Base-by-base conservation (phyloP, 1,139 yeast genomes). In the Geotrichum histeridarum region DNA sequence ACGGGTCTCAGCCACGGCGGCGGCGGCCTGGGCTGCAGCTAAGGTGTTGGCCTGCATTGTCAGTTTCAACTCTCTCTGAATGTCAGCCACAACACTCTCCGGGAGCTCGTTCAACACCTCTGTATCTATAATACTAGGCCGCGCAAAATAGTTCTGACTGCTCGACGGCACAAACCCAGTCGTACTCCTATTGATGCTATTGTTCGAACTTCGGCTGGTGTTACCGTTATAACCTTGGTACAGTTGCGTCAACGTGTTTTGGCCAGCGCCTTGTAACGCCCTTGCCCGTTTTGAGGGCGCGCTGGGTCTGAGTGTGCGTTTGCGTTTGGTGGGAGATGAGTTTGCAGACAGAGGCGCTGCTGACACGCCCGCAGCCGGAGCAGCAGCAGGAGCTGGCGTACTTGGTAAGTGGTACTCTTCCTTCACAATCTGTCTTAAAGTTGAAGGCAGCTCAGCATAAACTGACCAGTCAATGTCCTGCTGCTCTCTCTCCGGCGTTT, bases 381-480 rank as follows among this genome's bases (percentile, higher is more conserved):
- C 14, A 11, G 14, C 14, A 2, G 12, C 44, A 2, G 30, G 37
- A 5, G 30, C 22, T 2, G 54, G 54, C 11, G 54, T 47, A 14
- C 35, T 47, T 1, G 50, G 42, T 11, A 55, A 17, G 15, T 32
- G 15, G 36, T 55, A 55, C 35, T 51, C 55, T 1, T 37, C 53
- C 14, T 48, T 42, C 11, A 55, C 49, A 3, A 38, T 42, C 27
- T 38, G 35, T 32, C 42, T 35, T 4, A 55, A 30, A 8, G 53
- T 41, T 4, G 53, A 41, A 2, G 57, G 57, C n/a, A 55, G 53
- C 18, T 30, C 48, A 31, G 31, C 22, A 32, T 51, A 55, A 0
- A 50, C 48, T 1, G 49, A 43, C 57, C 57, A 55, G 42, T 55
- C 57, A 48, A 55, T 51, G 22, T 36, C 37, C 17, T 30, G 47